Evolutionary conservation across 768 basidiomycete genomes (phyloP).

Genomic region (Hypsizygus marmoreus): DNA sequence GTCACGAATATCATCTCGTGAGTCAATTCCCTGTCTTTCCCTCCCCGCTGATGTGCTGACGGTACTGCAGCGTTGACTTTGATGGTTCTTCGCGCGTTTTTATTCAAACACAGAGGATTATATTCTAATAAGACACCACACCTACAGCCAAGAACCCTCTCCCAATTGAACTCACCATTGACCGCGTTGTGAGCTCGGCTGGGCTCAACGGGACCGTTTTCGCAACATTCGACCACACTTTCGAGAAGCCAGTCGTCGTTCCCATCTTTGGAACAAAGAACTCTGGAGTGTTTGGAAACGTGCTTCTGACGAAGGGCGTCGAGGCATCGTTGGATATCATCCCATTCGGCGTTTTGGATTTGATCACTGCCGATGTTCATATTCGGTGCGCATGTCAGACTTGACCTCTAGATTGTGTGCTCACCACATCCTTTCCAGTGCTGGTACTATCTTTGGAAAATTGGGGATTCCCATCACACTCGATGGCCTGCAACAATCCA

Average conservation of each 20-base stretch:
- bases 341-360: slow-evolving; percentile 54
- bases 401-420: background rate
- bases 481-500: slow-evolving; percentile 34
- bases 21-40: slow-evolving; percentile 10
- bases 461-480: slow-evolving; percentile 37
- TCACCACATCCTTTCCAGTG: slow-evolving; percentile 20
- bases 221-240: slow-evolving; percentile 61
- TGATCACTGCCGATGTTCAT: slow-evolving; percentile 39
- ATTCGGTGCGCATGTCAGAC: slow-evolving; percentile 32
- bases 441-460: slow-evolving; percentile 30
- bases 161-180: slow-evolving; percentile 46
- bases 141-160: slow-evolving; percentile 43
- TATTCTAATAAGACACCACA: background rate
- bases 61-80: slow-evolving; percentile 33
- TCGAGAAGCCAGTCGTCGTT: slow-evolving; percentile 53
- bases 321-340: slow-evolving; percentile 53
- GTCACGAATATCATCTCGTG: slow-evolving; percentile 36
- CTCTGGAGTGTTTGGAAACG: slow-evolving; percentile 58
- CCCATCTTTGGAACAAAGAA: slow-evolving; percentile 53
- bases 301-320: slow-evolving; percentile 56
- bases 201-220: slow-evolving; percentile 55
- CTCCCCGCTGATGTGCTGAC: background rate
- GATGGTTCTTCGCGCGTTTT: slow-evolving; percentile 26
- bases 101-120: background rate
- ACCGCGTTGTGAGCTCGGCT: slow-evolving; percentile 41